These are phyloP conservation scores for Apophysomyces ossiformis DNA, from an alignment of 371 early-diverging fungal genomes.

Conservation along the genomic window DNA sequence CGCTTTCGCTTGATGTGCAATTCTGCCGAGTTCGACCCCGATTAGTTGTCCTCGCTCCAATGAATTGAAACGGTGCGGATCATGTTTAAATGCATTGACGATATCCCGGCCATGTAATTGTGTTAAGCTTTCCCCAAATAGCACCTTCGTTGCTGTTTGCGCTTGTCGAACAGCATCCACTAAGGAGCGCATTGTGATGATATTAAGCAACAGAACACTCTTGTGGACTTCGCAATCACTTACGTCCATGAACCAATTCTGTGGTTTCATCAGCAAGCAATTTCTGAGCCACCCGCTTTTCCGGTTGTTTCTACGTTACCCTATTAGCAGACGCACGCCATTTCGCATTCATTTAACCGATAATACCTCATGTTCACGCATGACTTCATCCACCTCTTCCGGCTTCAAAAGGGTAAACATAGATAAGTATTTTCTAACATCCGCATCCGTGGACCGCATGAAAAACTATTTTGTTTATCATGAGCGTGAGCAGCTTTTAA, in stretches of 20 bases:
- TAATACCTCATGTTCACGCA: conserved; percentile 64
- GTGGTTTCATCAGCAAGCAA: conserved; percentile 85
- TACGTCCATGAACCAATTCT: conserved; percentile 88
- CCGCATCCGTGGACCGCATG: conserved; percentile 80
- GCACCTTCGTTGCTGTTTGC: conserved; percentile 67
- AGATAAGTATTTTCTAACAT: conserved; percentile 73
- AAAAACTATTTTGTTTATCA: conserved; percentile 63
- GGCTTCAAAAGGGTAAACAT: conserved; percentile 82
- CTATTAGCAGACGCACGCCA: background rate
- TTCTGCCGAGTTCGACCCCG: conserved; percentile 55
- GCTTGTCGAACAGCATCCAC: conserved; percentile 66
- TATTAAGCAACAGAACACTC: too few relatives aligned
- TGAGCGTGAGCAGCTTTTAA: background rate
- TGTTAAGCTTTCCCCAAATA: conserved; percentile 66
- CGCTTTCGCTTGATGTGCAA: conserved; percentile 66
- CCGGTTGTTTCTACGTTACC: conserved; percentile 56
- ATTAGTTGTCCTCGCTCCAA: conserved; percentile 44
- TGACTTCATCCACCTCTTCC: conserved; percentile 60
- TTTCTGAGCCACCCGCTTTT: conserved; percentile 74
- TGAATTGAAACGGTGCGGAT: conserved; percentile 57
- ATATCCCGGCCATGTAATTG: conserved; percentile 61
- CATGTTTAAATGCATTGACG: conserved; percentile 72
- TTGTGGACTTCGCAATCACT: conserved; percentile 12
- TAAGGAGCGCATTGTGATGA: conserved; percentile 20
- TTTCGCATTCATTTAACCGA: conserved; percentile 10